Evolutionary conservation across 2,329 filamentous ascomycete genomes (phyloP).

Genomic region (Phaeosphaeria sp.): DNA sequence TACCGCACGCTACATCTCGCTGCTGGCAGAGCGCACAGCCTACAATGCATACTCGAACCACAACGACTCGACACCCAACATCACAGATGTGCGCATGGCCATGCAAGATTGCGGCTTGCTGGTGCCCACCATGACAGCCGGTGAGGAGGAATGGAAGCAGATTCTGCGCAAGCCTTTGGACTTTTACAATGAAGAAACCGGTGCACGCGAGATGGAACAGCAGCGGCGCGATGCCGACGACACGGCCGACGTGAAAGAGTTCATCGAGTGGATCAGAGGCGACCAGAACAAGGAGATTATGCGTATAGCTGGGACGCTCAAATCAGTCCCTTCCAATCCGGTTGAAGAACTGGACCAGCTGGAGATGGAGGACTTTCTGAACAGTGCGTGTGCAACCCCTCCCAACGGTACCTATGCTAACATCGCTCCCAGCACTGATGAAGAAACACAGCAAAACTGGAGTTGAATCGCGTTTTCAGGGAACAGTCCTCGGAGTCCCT

Average conservation of each 20-base stretch:
- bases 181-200: slow-evolving; percentile 50
- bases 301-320: slow-evolving; percentile 74
- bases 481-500: slow-evolving; percentile 79
- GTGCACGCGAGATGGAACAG: slow-evolving; percentile 51
- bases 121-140: slow-evolving; percentile 68
- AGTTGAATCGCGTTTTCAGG: slow-evolving; percentile 84
- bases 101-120: slow-evolving; percentile 82
- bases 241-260: slow-evolving; percentile 75
- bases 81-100: slow-evolving; percentile 85
- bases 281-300: slow-evolving; percentile 79
- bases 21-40: slow-evolving; percentile 76
- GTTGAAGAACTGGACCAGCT: slow-evolving; percentile 56
- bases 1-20: slow-evolving; percentile 77
- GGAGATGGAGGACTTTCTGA: slow-evolving; percentile 57
- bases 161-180: slow-evolving; percentile 53
- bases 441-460: slow-evolving; percentile 91
- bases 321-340: slow-evolving; percentile 45
- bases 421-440: slow-evolving; percentile 69
- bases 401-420: slow-evolving; percentile 19
- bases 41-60: slow-evolving; percentile 74
- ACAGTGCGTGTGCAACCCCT: slow-evolving; percentile 35
- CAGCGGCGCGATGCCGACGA: slow-evolving; percentile 70
- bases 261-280: slow-evolving; percentile 80
- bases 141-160: slow-evolving; percentile 72
- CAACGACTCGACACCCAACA: slow-evolving; percentile 66